Evolutionary conservation across 208 protist species (phyloP), one percentile per base, ranked within the genome.

Genomic region (Leishmania martiniquensis): DNA sequence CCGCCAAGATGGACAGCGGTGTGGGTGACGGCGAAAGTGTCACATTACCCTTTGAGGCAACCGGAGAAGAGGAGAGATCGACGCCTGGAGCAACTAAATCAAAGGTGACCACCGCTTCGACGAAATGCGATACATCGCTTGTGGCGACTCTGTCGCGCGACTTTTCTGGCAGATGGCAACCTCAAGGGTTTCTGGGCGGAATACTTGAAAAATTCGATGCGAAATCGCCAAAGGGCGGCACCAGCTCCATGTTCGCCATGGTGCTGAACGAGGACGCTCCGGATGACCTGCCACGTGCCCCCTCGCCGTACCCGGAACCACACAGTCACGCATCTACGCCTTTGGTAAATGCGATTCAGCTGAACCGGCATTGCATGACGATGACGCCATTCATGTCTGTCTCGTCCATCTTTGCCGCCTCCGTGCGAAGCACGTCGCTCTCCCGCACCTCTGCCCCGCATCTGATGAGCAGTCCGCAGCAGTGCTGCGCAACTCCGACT

Each of bases 371-470:
- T 37, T 83, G 52, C 32, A 55, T 32, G 12, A 51, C 59, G 29
- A 42, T 45, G 42, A 72, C 80, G 13, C 78, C 84, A 2, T 83
- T 85, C 34, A 85, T 87, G 80, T 87, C 84, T 17, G 76, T 87
- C 62, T 83, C 84, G 42, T 81, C 77, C 9, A 66, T 45, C n/a
- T 62, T 67, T 39, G 39, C 68, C n/a, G 6, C 72, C 17, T 79
- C 70, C 15, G 57, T 39, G 54, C 75, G 54, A 22, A 84, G 80
- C 74, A 66, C 72, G 1, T 65, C 65, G 2, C 29, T 39, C 42
- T 39, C 68, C 7, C 67, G 37, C 29, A 51, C 57, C 29, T 84
- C 80, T 63, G 49, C 77, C 29, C 68, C 52, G 17, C 59, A 67
- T 17, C 20, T 67, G 29, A 67, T 60, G n/a, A n/a, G 42, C n/a